Conservation (phyloP, 768 basidiomycete genomes). For the Lyophyllum atratum region DNA sequence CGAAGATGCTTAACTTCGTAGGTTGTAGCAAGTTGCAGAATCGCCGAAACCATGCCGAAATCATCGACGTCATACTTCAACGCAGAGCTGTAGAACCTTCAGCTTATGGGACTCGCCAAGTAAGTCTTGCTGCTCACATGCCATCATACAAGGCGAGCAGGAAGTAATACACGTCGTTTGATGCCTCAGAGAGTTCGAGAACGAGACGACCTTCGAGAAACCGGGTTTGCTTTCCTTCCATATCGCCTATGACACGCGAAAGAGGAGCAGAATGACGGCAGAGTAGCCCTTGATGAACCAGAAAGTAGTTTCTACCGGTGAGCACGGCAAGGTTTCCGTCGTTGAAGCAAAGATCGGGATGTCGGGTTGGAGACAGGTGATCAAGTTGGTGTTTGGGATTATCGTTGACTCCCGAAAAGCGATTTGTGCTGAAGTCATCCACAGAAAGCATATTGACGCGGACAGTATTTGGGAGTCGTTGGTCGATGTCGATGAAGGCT, state of each 20-base stretch:
- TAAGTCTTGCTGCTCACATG: constrained; percentile 44
- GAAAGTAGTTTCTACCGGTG: constrained; percentile 58
- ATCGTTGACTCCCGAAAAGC: constrained; percentile 28
- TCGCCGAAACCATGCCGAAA: constrained; percentile 53
- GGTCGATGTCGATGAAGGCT: neutral
- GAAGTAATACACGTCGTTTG: constrained; percentile 60
- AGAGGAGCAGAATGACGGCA: constrained; percentile 63
- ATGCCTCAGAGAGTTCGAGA: constrained; percentile 52
- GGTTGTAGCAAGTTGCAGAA: constrained; percentile 65
- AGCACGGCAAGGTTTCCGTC: constrained; percentile 74
- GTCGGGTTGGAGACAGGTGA: constrained; percentile 32
- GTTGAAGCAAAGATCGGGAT: constrained; percentile 59
- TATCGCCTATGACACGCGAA: constrained; percentile 35
- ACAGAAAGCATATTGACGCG: constrained; percentile 9
- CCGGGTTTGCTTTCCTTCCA: constrained; percentile 24
- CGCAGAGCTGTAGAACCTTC: constrained; percentile 38
- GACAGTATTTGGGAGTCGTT: neutral
- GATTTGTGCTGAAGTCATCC: constrained; percentile 52
- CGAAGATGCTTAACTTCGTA: constrained; percentile 64
- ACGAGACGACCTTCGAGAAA: constrained; percentile 61
- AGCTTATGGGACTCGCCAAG: constrained; percentile 13
- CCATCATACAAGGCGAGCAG: constrained; percentile 72
- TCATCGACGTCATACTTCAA: constrained; percentile 49
- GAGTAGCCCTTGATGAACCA: constrained; percentile 69
- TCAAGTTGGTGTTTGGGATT: constrained; percentile 11